Percentiles rank a stretch among this genome's conserved stretches.
Conservation (phyloP, 352 stramenopile species). For the Phytophthora tubulina region DNA sequence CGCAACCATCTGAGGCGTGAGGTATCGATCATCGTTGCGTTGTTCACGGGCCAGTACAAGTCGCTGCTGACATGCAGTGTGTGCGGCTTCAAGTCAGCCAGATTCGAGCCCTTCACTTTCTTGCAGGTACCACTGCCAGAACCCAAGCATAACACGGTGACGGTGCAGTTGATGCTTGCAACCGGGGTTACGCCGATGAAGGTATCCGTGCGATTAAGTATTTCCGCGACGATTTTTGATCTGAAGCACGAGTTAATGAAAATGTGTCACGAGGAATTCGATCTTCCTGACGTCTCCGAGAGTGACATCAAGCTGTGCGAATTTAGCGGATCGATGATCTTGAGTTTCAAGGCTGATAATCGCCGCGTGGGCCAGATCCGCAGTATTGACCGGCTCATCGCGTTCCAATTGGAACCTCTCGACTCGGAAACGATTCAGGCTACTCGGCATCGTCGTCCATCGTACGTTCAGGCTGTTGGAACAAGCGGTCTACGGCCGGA, state of each 20-base stretch:
- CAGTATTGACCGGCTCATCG: slow-evolving; percentile 88
- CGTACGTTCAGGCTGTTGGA: slow-evolving; percentile 59
- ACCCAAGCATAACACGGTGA: slow-evolving; percentile 86
- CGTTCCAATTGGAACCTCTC: slow-evolving; percentile 85
- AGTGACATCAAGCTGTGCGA: slow-evolving; percentile 90
- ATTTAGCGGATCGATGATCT: slow-evolving; percentile 87
- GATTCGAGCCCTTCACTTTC: slow-evolving; percentile 95
- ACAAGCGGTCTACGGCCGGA: slow-evolving; percentile 42
- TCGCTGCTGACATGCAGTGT: slow-evolving; percentile 96
- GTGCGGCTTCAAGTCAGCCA: slow-evolving; percentile 95
- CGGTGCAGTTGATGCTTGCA: slow-evolving; percentile 79
- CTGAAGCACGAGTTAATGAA: slow-evolving; percentile 89
- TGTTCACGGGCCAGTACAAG: slow-evolving; percentile 99
- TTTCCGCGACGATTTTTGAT: slow-evolving; percentile 88
- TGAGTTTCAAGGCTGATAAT: slow-evolving; percentile 90
- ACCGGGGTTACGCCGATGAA: slow-evolving; percentile 81
- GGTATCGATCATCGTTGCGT: slow-evolving; percentile 98
- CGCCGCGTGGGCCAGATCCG: slow-evolving; percentile 87
- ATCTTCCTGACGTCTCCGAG: slow-evolving; percentile 66
- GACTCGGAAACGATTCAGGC: slow-evolving; percentile 73
- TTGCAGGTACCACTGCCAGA: slow-evolving; percentile 90
- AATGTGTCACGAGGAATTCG: slow-evolving; percentile 81
- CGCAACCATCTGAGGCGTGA: slow-evolving; percentile 97
- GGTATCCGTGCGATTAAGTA: slow-evolving; percentile 81
- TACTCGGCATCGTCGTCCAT: slow-evolving; percentile 80